Percentiles rank a stretch among this genome's conserved stretches.
phyloP scores from a whole-genome alignment of 176 grass and related monocot species.

The Neostapfia colusana region DNA sequence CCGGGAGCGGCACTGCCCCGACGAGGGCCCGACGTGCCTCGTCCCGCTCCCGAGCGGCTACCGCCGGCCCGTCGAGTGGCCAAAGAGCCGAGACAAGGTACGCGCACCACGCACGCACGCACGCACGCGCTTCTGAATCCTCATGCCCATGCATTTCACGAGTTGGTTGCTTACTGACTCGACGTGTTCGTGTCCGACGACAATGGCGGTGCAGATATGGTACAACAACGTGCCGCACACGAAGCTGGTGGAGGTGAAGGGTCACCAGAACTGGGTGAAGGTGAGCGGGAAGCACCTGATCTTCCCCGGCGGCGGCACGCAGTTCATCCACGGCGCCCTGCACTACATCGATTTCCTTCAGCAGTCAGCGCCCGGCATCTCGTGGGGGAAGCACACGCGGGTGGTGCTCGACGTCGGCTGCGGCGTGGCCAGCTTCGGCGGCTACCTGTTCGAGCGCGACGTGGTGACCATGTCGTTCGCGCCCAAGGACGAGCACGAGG shows the following conservation, averaged over 20 bases:
- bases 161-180: not conserved
- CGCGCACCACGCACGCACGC: not conserved
- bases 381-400: conserved; percentile 76
- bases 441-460: conserved; percentile 84
- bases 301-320: conserved; percentile 94
- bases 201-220: conserved; percentile 59
- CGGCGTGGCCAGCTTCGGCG: conserved; percentile 95
- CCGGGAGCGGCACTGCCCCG: conserved; percentile 86
- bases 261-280: conserved; percentile 98
- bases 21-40: conserved; percentile 79
- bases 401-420: conserved; percentile 93
- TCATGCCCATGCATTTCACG: too few relatives aligned
- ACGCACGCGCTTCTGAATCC: not conserved
- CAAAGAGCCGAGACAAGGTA: conserved; percentile 84
- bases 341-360: conserved; percentile 99
- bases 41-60: conserved; percentile 64
- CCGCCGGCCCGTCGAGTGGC: conserved; percentile 71
- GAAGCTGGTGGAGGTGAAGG: conserved; percentile 95
- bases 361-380: conserved; percentile 64
- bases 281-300: conserved; percentile 81
- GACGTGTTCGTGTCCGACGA: too few relatives aligned
- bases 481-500: conserved; percentile 97
- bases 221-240: conserved; percentile 86
- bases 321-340: conserved; percentile 97
- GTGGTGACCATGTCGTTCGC: conserved; percentile 86